These are phyloP conservation scores for Aspergillus asperescens DNA, from an alignment of 495 filamentous ascomycete genomes.

Conservation along the genomic window DNA sequence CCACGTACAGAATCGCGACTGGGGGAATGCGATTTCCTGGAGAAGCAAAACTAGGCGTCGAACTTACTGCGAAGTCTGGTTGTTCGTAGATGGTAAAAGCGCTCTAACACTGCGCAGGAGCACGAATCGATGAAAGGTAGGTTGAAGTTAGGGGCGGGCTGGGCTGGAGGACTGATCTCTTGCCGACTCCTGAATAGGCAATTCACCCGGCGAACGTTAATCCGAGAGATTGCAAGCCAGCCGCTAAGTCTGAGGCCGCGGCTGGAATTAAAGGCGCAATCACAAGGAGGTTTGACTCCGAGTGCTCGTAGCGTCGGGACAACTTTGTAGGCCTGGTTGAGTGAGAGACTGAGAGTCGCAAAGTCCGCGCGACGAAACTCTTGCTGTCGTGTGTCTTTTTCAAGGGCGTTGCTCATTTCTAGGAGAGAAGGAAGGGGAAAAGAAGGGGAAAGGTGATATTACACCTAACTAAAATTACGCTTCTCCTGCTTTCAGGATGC, in stretches of 20 bases:
- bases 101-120: background rate
- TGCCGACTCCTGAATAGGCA: constrained; percentile 19
- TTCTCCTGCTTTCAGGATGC: constrained; percentile 9
- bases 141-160: constrained; percentile 18
- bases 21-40: background rate
- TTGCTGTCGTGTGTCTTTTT: background rate
- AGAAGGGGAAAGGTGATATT: background rate
- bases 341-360: background rate
- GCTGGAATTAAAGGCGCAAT: background rate
- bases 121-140: background rate
- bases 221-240: constrained; percentile 14
- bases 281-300: background rate
- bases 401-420: background rate
- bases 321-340: background rate
- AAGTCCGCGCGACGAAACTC: background rate
- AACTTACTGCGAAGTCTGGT: constrained; percentile 13
- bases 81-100: background rate
- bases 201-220: constrained; percentile 26
- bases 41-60: background rate
- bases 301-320: background rate
- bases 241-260: background rate
- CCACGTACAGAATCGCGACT: constrained; percentile 15
- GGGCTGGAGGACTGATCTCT: constrained; percentile 19
- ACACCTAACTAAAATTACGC: constrained; percentile 3
- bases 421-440: background rate